Percentiles rank a stretch among this genome's conserved stretches.
These are phyloP conservation scores for Eleusine coracana DNA, from an alignment of 176 grass and related monocot species.

Conservation along the genomic window DNA sequence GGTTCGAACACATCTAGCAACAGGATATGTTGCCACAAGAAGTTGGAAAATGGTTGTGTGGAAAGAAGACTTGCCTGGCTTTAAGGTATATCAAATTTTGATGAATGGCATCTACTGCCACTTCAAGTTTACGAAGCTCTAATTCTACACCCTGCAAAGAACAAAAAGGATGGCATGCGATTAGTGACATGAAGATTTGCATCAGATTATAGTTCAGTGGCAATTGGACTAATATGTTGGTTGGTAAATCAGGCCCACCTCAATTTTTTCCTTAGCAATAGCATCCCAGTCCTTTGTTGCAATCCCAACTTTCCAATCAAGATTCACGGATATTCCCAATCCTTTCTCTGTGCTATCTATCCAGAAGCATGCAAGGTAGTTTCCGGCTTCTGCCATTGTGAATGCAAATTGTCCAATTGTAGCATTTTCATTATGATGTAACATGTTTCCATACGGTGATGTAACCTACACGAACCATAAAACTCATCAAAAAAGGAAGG, in stretches of 20 bases:
- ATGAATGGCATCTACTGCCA: slow-evolving; percentile 76
- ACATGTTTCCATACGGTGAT: slow-evolving; percentile 78
- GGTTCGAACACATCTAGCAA: background rate
- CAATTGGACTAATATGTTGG: background rate
- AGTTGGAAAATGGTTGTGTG: background rate
- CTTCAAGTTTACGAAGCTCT: slow-evolving; percentile 75
- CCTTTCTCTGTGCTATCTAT: slow-evolving; percentile 64
- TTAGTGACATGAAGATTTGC: slow-evolving; percentile 25
- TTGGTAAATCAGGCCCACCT: slow-evolving; percentile 51
- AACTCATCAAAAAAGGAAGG: background rate
- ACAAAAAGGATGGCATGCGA: slow-evolving; percentile 17
- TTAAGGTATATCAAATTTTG: slow-evolving; percentile 79
- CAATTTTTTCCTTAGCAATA: slow-evolving; percentile 88
- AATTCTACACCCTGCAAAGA: slow-evolving; percentile 74
- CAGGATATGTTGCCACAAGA: background rate
- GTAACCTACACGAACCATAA: slow-evolving; percentile 69
- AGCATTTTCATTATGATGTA: slow-evolving; percentile 72
- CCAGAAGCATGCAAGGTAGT: slow-evolving; percentile 90
- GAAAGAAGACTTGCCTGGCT: slow-evolving; percentile 51
- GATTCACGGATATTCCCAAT: slow-evolving; percentile 57
- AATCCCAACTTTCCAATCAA: slow-evolving; percentile 94
- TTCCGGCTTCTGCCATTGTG: slow-evolving; percentile 78
- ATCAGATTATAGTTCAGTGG: slow-evolving; percentile 20
- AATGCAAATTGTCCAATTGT: slow-evolving; percentile 85
- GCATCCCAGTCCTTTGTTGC: slow-evolving; percentile 89